Percentiles rank a stretch among this genome's conserved stretches.
phyloP scores from a whole-genome alignment of 192 early-diverging fungal genomes.

The Linnemannia schmuckeri region DNA sequence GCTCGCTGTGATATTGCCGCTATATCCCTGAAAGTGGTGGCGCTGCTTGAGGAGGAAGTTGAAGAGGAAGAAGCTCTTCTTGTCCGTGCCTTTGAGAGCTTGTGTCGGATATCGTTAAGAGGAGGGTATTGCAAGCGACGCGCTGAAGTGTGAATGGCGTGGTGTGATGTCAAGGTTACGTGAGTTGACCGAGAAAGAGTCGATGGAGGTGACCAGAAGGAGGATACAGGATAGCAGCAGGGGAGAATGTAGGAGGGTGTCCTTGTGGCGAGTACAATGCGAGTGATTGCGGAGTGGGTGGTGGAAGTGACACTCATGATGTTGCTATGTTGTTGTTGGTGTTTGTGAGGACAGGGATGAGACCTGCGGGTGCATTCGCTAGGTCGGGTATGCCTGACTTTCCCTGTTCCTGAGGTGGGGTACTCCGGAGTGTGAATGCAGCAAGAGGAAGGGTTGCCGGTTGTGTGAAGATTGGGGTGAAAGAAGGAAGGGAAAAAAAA shows the following conservation, averaged over 20 bases:
- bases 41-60: not conserved
- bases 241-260: not conserved
- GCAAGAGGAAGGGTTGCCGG: no score
- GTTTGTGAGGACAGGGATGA: not conserved
- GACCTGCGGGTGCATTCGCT: not conserved
- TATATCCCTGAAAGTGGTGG: not conserved
- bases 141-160: not conserved
- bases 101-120: not conserved
- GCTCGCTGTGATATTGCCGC: not conserved
- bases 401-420: no score
- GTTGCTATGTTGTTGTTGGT: not conserved
- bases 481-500: no score
- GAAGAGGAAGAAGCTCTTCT: not conserved
- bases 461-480: no score
- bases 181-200: not conserved
- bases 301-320: not conserved
- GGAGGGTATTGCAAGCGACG: not conserved
- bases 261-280: not conserved
- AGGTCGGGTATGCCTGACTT: not conserved
- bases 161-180: not conserved
- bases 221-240: not conserved
- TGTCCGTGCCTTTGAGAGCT: not conserved
- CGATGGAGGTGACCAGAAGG: not conserved
- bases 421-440: no score
- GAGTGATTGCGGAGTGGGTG: not conserved